Percentiles rank a stretch among this genome's conserved stretches.
Evolutionary conservation across 2,329 filamentous ascomycete genomes (phyloP).

Genomic region (Westerdykella sp.): DNA sequence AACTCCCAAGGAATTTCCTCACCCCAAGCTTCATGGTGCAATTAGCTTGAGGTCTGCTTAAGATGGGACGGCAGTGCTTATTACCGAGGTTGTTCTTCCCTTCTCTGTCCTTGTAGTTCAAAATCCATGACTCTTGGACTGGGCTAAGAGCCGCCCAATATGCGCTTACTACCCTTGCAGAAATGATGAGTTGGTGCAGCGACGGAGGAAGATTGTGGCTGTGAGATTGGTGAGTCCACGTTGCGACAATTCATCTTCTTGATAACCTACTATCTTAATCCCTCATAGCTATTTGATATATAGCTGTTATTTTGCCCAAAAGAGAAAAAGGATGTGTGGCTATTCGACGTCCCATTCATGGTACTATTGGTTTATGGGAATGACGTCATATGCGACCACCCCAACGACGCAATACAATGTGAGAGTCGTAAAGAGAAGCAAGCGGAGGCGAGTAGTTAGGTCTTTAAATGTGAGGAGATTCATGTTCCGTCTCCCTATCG

Average conservation of each 20-base stretch:
- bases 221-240: conserved; percentile 4
- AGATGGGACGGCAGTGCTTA: neutral
- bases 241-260: neutral
- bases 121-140: conserved; percentile 27
- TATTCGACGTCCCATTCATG: conserved; percentile 20
- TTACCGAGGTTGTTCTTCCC: conserved; percentile 22
- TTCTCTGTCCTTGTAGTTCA: conserved; percentile 24
- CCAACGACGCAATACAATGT: too few species aligned
- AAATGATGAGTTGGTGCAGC: conserved; percentile 21
- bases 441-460: conserved; percentile 1
- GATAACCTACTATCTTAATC: conserved; percentile 25
- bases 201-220: conserved; percentile 27
- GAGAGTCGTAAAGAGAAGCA: too few species aligned
- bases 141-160: conserved; percentile 30
- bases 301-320: conserved; percentile 31
- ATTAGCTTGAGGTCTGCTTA: neutral
- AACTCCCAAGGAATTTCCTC: conserved; percentile 17
- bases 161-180: conserved; percentile 20
- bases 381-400: too few species aligned
- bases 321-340: conserved; percentile 27
- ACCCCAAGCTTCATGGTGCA: conserved; percentile 16
- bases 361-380: too few species aligned
- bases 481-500: too few species aligned
- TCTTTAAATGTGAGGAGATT: neutral
- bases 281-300: conserved; percentile 26